Evolutionary conservation across 2,329 filamentous ascomycete species (phyloP).

Genomic region (Cladosporium sp.): DNA sequence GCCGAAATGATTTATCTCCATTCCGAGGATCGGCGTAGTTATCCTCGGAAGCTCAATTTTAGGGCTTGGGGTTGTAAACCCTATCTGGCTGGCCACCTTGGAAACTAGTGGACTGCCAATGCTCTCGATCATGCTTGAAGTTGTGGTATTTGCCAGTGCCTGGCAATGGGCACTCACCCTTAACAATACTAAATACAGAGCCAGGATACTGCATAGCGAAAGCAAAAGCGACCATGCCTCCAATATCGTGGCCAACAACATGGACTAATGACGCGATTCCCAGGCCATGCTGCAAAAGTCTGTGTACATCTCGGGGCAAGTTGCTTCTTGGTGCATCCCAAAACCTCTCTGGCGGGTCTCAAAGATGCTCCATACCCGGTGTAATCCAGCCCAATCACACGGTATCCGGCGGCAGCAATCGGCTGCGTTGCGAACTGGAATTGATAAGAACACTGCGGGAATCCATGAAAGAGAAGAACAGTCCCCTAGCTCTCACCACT

Average conservation of each 20-base stretch:
- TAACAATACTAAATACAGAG: slow-evolving; percentile 34
- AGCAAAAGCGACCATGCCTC: slow-evolving; percentile 44
- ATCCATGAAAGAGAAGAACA: no score
- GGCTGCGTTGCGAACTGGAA: no score
- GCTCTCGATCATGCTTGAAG: background rate
- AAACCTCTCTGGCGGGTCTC: background rate
- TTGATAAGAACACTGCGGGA: no score
- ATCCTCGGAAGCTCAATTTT: no score
- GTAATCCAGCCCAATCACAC: background rate
- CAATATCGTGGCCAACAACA: slow-evolving; percentile 46
- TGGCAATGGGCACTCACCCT: slow-evolving; percentile 41
- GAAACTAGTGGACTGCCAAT: background rate
- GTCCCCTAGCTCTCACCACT: no score
- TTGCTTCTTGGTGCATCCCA: background rate
- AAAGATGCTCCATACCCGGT: background rate
- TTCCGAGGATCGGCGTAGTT: no score
- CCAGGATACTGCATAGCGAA: slow-evolving; percentile 36
- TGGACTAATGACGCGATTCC: slow-evolving; percentile 27
- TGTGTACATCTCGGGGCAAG: background rate
- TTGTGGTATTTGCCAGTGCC: background rate
- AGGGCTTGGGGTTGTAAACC: no score
- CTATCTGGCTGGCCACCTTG: background rate
- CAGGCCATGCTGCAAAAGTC: background rate
- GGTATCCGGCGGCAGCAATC: background rate
- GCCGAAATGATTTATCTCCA: no score